Base-by-base conservation (phyloP, 2,329 filamentous ascomycete species). In the Aspergillus sp. region DNA sequence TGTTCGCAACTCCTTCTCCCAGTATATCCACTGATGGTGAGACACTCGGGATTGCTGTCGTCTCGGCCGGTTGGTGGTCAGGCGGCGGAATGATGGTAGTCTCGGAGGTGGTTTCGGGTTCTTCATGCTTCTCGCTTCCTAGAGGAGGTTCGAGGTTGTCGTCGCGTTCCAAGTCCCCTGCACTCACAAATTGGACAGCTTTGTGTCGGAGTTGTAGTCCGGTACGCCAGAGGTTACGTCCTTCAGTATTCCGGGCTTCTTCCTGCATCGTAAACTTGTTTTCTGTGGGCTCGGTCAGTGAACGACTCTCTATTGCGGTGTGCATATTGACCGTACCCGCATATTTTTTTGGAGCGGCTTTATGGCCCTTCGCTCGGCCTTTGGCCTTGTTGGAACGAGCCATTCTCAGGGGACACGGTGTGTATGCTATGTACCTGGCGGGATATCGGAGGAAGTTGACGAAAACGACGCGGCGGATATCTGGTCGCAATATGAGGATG, bases 121-220 rank as follows among this genome's bases (percentile, higher is more conserved):
- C 51, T 21, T 45, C 53, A 46, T 21, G 14, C 25, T 16, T 36
- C 23, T 29, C 16, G 3, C 34, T 50, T 14, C 59, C 49, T 40
- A 31, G 21, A 42, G 50, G 5, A 51, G 53, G 10, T 55, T 61
- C 31, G 62, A 38, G 20, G 41, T 60, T 58, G 56, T 59, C 29
- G 56, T 61, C 55, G n/a, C 40, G 19, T 9, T 70, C 62, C 36
- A 74, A 69, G 38, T 69, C 71, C 19, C 82, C 83, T 31, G 82
- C 84, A 64, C 82, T 85, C 54, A 88, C 78, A 63, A 88, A 88
- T 2, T 71, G 66, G 47, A 88, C 77, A 20, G 73, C 72, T 49
- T 78, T 75, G 60, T 86, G 71, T 53, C 85, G 77, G 46, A 88
- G 73, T 57, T 77, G 78, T 46, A 72, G 69, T 55, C 76, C 75